Percentiles rank a stretch among this genome's conserved stretches.
These are phyloP conservation scores for Diddensiella santjacobensis DNA, from an alignment of 805 yeast species.

Conservation along the genomic window DNA sequence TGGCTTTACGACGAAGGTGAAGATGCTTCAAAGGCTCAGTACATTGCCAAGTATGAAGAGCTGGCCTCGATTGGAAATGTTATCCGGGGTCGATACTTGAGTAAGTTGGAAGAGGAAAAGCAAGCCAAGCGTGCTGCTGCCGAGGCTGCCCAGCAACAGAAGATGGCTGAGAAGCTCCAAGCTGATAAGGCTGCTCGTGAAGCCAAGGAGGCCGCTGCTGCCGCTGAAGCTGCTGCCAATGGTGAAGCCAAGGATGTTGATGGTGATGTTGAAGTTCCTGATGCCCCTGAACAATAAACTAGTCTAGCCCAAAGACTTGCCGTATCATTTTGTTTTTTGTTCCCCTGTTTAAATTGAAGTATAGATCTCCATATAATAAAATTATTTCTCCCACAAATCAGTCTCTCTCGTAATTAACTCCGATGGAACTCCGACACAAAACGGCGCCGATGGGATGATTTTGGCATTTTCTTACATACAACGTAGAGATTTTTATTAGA, in stretches of 20 bases:
- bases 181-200: slow-evolving; percentile 65
- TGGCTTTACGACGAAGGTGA: slow-evolving; percentile 98
- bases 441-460: too few relatives aligned
- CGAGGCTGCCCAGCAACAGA: slow-evolving; percentile 81
- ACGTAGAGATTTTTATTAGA: too few relatives aligned
- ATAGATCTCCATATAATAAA: too few relatives aligned
- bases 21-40: slow-evolving; percentile 93
- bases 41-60: slow-evolving; percentile 97
- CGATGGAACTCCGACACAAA: too few relatives aligned
- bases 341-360: background rate
- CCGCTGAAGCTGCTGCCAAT: slow-evolving; percentile 28
- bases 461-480: too few relatives aligned
- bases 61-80: slow-evolving; percentile 91
- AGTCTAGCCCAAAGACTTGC: too few relatives aligned
- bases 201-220: slow-evolving; percentile 33
- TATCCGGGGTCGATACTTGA: slow-evolving; percentile 90
- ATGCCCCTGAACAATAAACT: slow-evolving; percentile 8
- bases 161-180: slow-evolving; percentile 77
- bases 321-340: too few relatives aligned
- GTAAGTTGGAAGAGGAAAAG: slow-evolving; percentile 92
- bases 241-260: slow-evolving; percentile 16
- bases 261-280: slow-evolving; percentile 17
- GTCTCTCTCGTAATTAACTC: too few relatives aligned
- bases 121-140: slow-evolving; percentile 81
- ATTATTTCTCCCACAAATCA: too few relatives aligned